Evolutionary conservation across 768 basidiomycete genomes (phyloP), one percentile per base, ranked within the genome.

Genomic region (Panus rudis): DNA sequence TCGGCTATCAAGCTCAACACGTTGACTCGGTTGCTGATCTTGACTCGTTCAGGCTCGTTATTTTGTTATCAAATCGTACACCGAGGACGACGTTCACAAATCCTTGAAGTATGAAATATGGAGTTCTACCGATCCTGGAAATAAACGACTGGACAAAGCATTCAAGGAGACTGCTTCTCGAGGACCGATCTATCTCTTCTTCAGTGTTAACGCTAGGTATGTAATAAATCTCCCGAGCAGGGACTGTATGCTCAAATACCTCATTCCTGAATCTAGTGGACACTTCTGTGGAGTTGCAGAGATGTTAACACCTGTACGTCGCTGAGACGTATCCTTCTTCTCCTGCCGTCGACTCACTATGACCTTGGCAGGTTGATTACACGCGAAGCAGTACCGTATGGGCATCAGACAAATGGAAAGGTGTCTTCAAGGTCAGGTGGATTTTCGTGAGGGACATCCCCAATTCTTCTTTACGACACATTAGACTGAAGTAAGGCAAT

Each of bases 391-490:
- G 89, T 49, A 97, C 86, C 1, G 96, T 99, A 16, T 99, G 96
- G 96, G 93, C 93, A 1, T 93, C 93, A 25, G 93, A 98, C 65
- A 99, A 99, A 62, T 99, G 96, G 96, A 98, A 99, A 64, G 96
- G 96, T 19, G 91, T 98, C 41, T 96, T 99, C 72, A 94, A 93
- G 67, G 91, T 99, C 20, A 78, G 84, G 44, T 98, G 96, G 96
- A 82, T 98, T 50, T 98, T 92, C 60, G 92, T 99, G 44, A 82
- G 92, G 45, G 94, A 97, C 58, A 92, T 92, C 39, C 92, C 91
- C 20, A 93, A 93, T 56, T 78, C 87, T 50, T 87, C 82, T 41
- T 64, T 96, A 37, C 74, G 92, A 37, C 92, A 94, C 62, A 93
- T 96, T 58, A 82, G 88, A 50, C 65, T 93, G 38, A 84, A 83